These are phyloP conservation scores for Annulohypoxylon stygium DNA, from an alignment of 495 filamentous ascomycete species.

Conservation along the genomic window DNA sequence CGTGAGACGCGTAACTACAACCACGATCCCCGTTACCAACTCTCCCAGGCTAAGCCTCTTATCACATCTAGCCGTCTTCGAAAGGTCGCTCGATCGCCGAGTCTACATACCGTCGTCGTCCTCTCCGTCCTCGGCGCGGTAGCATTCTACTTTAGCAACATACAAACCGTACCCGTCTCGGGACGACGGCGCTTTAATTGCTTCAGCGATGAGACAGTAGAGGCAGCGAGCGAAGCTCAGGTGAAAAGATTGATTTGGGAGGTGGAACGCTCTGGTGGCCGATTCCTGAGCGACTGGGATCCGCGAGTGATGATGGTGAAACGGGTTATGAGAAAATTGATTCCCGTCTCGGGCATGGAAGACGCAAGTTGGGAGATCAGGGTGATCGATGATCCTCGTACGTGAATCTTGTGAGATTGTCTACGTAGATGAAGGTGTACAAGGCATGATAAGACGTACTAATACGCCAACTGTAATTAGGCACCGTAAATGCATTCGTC, in stretches of 20 bases:
- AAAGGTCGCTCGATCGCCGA: conserved; percentile 46
- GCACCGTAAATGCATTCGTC: conserved; percentile 83
- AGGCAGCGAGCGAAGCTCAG: conserved; percentile 63
- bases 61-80: conserved; percentile 48
- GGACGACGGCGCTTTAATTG: conserved; percentile 87
- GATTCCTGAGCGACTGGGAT: conserved; percentile 60
- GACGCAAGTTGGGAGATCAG: conserved; percentile 82
- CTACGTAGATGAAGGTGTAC: neutral
- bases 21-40: conserved; percentile 44
- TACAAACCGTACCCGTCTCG: conserved; percentile 84
- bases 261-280: conserved; percentile 49
- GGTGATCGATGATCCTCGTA: conserved; percentile 78
- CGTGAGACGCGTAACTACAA: conserved; percentile 40
- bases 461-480: conserved; percentile 29
- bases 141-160: conserved; percentile 76
- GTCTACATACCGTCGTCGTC: conserved; percentile 51
- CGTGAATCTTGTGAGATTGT: conserved; percentile 20
- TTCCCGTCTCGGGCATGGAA: conserved; percentile 74
- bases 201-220: conserved; percentile 68
- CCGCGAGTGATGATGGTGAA: conserved; percentile 64
- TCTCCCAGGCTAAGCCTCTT: conserved; percentile 56
- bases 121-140: conserved; percentile 55
- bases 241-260: conserved; percentile 66
- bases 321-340: conserved; percentile 76
- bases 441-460: conserved; percentile 2